Percentiles rank a stretch among this genome's conserved stretches.
Evolutionary conservation across 2,329 filamentous ascomycete species (phyloP).

Genomic region (Huntiella omanensis): DNA sequence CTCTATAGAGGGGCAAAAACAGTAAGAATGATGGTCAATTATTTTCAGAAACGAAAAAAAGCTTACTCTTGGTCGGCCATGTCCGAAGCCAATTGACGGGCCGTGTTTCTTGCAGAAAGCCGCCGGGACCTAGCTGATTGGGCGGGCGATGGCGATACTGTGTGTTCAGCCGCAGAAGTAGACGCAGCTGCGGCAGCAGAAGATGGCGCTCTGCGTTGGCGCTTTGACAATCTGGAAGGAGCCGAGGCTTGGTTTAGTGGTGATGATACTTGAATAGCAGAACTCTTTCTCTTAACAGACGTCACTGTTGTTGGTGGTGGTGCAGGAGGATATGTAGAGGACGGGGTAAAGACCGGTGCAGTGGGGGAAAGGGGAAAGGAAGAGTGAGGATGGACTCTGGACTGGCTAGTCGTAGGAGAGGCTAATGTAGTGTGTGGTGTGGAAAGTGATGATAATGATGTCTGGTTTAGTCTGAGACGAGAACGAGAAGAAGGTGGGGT

Average conservation of each 20-base stretch:
- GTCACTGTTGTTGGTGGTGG: not conserved
- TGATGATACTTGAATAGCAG: constrained; percentile 14
- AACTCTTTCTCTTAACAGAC: constrained; percentile 59
- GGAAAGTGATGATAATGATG: constrained; percentile 19
- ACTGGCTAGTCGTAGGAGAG: not conserved
- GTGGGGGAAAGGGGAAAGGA: not conserved
- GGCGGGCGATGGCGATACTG: too few species aligned
- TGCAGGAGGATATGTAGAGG: not conserved
- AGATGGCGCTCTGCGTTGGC: not conserved
- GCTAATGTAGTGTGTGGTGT: constrained; percentile 10
- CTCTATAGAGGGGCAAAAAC: constrained; percentile 8
- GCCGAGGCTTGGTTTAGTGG: not conserved
- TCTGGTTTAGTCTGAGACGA: constrained; percentile 16
- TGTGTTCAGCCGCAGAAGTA: too few species aligned
- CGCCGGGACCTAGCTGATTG: too few species aligned
- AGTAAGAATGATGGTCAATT: constrained; percentile 10
- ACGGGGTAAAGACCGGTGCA: not conserved
- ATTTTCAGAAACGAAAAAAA: constrained; percentile 1
- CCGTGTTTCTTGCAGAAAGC: too few species aligned
- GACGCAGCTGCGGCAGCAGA: not conserved
- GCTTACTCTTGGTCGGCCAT: constrained; percentile 61
- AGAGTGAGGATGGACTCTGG: not conserved
- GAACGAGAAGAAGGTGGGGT: constrained; percentile 18
- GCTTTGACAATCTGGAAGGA: not conserved
- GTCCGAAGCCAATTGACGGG: constrained; percentile 22